These are phyloP conservation scores for Mychonastes homosphaera DNA, from an alignment of 139 green algal species.

Conservation along the genomic window DNA sequence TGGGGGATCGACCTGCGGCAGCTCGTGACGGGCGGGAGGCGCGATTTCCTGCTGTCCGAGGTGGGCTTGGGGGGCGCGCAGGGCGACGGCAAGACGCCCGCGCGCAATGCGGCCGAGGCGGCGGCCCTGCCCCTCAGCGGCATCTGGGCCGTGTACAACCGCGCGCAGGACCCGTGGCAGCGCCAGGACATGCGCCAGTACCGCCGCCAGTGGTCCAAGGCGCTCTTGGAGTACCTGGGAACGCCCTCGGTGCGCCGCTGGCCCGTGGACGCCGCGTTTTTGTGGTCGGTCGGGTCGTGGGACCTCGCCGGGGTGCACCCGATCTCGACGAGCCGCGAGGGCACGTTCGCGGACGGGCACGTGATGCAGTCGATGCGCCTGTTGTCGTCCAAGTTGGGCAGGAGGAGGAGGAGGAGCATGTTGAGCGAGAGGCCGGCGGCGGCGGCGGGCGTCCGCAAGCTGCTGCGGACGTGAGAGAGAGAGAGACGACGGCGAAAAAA, in stretches of 20 bases:
- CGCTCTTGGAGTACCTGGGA: background rate
- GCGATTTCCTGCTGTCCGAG: conserved; percentile 17
- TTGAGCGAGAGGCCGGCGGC: no score
- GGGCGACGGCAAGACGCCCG: conserved; percentile 1
- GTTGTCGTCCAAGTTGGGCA: background rate
- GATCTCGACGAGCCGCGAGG: conserved; percentile 8
- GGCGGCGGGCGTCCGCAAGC: no score
- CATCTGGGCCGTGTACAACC: conserved; percentile 24
- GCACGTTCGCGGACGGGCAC: conserved; percentile 13
- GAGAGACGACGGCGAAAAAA: no score
- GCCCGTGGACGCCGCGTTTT: conserved; percentile 12
- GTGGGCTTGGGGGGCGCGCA: conserved; percentile 13
- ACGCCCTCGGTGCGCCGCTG: no score
- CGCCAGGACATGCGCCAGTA: background rate
- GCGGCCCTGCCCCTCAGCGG: background rate
- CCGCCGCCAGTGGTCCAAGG: background rate
- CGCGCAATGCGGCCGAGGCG: background rate
- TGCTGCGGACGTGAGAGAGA: no score
- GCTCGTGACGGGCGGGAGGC: background rate
- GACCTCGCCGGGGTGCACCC: conserved; percentile 15
- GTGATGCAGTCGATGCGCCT: conserved; percentile 15
- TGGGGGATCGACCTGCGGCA: conserved; percentile 13
- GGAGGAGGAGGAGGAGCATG: no score
- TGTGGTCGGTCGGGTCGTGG: conserved; percentile 17
- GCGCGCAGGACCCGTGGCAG: conserved; percentile 15